Base-by-base conservation (phyloP, 257 asterid species). In the Lavandula angustifolia region DNA sequence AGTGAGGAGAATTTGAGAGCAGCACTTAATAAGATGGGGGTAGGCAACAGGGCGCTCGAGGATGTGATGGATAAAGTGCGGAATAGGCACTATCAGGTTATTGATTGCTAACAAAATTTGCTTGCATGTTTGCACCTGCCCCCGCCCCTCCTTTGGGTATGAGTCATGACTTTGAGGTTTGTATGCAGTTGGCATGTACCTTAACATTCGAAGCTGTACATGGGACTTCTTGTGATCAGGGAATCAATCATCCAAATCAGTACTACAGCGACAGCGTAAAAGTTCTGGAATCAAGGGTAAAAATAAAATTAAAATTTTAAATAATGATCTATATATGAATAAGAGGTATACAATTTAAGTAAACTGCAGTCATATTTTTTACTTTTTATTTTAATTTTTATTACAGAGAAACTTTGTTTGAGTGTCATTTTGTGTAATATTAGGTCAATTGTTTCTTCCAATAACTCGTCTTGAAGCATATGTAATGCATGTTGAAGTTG, bases 201-300 rank as follows among this genome's bases (percentile, higher is more conserved):
- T 85, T 94, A 79, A 86, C 98, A 54, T 94, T 88, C 77, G 99
- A 94, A 82, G 95, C 98, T 73, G 81, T 90, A 77, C 99, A 90
- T 61, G 79, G 81, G 53, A 62, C 85, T 68, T 76, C 91, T 42
- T 90, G 92, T 78, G 98, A 90, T 66, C 87, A 89, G 44, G 97
- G 99, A 63, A 84, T 94, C 60, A 90, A 86, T 80, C 97, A 94
- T 82, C 98, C 95, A 68, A 94, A 87, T 80, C 95, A 90, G 76
- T 94, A 86, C 81, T 90, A 72, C 68, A 84, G 14, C 64, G 98
- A 87, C 77, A 94, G 98, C 87, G 81, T 68, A 69, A 83, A 54
- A 48, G 64, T 80, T 51, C 47, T 87, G 74, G 96, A 83, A 74
- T 70, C 90, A 16, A 79, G 43, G 86, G 95, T 82, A 78, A 14